A percentile compares a stretch with the other conserved stretches of the same genome.
Conservation (phyloP, 2,329 filamentous ascomycete genomes). For the Emmonsiellopsis sp. region DNA sequence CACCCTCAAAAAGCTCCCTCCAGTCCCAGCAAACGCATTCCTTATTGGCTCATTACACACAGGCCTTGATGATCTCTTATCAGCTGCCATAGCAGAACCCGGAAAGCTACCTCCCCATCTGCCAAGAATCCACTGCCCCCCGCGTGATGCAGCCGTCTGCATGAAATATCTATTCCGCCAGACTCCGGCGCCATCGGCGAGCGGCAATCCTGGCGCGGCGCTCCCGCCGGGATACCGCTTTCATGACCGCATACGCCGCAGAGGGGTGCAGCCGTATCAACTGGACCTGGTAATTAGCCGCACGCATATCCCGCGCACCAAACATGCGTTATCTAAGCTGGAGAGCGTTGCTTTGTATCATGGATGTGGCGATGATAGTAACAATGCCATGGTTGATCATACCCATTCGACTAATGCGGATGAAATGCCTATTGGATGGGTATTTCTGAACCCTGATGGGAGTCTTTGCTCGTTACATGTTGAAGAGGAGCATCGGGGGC, state of each 20-base stretch:
- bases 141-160: slow-evolving; percentile 22
- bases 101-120: slow-evolving; percentile 11
- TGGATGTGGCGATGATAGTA: slow-evolving; percentile 1
- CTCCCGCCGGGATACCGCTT: slow-evolving; percentile 26
- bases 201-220: neutral
- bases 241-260: slow-evolving; percentile 15
- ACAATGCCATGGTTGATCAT: neutral
- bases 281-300: slow-evolving; percentile 29
- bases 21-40: slow-evolving; percentile 20
- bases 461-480: slow-evolving; percentile 31
- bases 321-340: slow-evolving; percentile 21
- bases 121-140: slow-evolving; percentile 16
- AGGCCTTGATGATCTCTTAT: slow-evolving; percentile 21
- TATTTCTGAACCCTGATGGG: slow-evolving; percentile 29
- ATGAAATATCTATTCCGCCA: slow-evolving; percentile 28
- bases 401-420: slow-evolving; percentile 3
- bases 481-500: slow-evolving; percentile 31
- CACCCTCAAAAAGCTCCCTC: slow-evolving; percentile 14
- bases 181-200: neutral
- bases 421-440: slow-evolving; percentile 30
- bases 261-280: slow-evolving; percentile 21
- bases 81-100: slow-evolving; percentile 11
- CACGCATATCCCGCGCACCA: slow-evolving; percentile 29
- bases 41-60: slow-evolving; percentile 30
- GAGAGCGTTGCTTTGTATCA: slow-evolving; percentile 27